Evolutionary conservation across 805 yeast genomes (phyloP), one percentile per base, ranked within the genome.

Genomic region (Clavispora asparagi): DNA sequence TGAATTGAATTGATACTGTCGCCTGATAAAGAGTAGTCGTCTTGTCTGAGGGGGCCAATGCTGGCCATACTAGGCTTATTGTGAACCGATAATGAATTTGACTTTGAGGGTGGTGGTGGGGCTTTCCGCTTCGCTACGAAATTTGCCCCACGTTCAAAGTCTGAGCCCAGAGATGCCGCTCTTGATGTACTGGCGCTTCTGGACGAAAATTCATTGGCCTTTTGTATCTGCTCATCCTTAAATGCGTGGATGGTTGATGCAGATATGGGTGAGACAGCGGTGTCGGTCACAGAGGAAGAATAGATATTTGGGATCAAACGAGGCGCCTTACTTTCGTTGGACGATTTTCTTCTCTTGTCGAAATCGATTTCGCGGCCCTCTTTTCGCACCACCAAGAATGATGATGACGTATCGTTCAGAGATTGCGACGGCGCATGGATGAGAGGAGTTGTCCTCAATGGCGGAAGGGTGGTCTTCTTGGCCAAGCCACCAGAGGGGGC

Each of bases 331-430:
- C 67, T 60, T 16, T 70, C 81, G 57, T 78, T 86, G 1, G 96
- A 95, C 0, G 95, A 83, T 40, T 79, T 81, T 39, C 96, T 67
- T 43, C 89, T 73, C 54, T 85, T 81, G 56, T 88, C 94, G 59
- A 88, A 88, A 62, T 90, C 90, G 49, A 87, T 87, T 56, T 86
- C 95, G 30, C 77, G 70, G 12, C 77, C 79, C n/a, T 77, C 80
- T 23, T 79, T 77, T 29, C 91, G 67, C 8, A 88, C 75, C 1
- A 88, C 83, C 48, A 84, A 74, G 60, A 88, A 87, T 11, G 36
- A 35, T 39, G 37, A 33, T 7, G 14, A 6, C 2, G 16, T 31
- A n/a, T 17, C 37, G 6, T 11, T 23, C 6, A 9, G 2, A 14
- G 6, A 3, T 16, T 33, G 23, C 19, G 37, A 14, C 11, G 30